Percentiles rank a stretch among this genome's conserved stretches.
These are phyloP conservation scores for Karstenula rhodostoma DNA, from an alignment of 2,329 filamentous ascomycete genomes.

Conservation along the genomic window DNA sequence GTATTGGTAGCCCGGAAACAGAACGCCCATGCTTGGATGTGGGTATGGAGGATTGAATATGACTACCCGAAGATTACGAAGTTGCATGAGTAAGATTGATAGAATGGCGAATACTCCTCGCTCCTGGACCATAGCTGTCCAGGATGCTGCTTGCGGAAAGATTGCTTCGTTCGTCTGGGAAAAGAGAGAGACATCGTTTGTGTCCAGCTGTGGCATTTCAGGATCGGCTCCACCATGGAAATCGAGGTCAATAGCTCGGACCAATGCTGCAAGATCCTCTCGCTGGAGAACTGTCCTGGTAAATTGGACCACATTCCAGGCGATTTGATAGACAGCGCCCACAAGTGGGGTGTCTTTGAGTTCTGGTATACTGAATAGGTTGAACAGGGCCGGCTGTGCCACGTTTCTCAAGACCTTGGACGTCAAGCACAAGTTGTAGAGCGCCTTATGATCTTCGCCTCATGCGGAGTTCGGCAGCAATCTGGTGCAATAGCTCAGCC, in stretches of 20 bases:
- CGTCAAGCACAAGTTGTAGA: constrained; percentile 7
- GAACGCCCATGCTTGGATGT: too few species aligned
- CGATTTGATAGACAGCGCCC: too few species aligned
- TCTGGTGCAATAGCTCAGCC: constrained; percentile 3
- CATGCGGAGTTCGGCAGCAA: not conserved
- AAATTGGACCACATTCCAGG: too few species aligned
- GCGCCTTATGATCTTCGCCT: not conserved
- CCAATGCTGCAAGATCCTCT: not conserved
- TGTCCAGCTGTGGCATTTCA: not conserved
- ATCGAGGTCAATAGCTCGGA: not conserved
- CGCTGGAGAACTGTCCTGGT: not conserved
- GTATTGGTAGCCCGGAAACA: too few species aligned
- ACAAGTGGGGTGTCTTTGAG: too few species aligned
- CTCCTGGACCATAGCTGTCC: too few species aligned
- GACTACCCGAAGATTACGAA: too few species aligned
- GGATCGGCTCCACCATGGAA: not conserved
- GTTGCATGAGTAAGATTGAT: too few species aligned
- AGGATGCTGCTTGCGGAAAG: too few species aligned
- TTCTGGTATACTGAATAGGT: not conserved
- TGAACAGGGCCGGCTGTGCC: constrained; percentile 6
- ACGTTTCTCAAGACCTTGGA: constrained; percentile 1
- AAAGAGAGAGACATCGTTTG: not conserved
- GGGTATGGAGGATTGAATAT: too few species aligned
- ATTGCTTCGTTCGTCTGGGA: not conserved
- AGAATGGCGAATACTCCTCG: too few species aligned